Percentiles rank a stretch among this genome's conserved stretches.
Evolutionary conservation across 768 basidiomycete genomes (phyloP).

Genomic region (Suillus brevipes): DNA sequence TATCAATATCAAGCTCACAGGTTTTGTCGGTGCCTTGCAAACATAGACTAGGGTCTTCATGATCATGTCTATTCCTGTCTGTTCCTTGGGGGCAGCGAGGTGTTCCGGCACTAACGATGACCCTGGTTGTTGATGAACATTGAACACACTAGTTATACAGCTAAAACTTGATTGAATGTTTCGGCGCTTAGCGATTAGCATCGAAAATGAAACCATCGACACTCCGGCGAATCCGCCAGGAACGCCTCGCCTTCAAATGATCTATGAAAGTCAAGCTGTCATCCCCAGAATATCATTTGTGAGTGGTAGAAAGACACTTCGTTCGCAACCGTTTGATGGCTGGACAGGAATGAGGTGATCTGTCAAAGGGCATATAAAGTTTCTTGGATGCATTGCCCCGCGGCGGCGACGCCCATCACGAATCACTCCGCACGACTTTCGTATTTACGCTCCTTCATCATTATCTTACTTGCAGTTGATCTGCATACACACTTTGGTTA

Average conservation of each 20-base stretch:
- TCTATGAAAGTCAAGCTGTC: background rate
- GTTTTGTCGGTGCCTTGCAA: background rate
- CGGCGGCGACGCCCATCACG: background rate
- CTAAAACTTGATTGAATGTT: background rate
- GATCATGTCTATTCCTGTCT: background rate
- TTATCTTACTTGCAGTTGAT: background rate
- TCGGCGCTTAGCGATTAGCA: background rate
- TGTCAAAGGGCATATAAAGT: background rate
- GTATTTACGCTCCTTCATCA: background rate
- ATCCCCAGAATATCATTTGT: background rate
- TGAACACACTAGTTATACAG: background rate
- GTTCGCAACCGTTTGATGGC: background rate
- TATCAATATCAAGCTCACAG: background rate
- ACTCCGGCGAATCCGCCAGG: background rate
- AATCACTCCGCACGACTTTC: background rate
- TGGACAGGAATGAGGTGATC: background rate
- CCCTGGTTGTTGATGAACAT: background rate
- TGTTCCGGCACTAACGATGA: background rate
- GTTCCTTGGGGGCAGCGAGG: background rate
- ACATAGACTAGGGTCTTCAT: background rate
- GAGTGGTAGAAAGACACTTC: background rate
- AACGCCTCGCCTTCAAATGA: background rate
- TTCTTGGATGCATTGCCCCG: background rate
- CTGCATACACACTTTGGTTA: background rate
- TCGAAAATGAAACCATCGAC: background rate